Conservation (phyloP, 2,329 filamentous ascomycete species). For the Fusarium euwallaceae region DNA sequence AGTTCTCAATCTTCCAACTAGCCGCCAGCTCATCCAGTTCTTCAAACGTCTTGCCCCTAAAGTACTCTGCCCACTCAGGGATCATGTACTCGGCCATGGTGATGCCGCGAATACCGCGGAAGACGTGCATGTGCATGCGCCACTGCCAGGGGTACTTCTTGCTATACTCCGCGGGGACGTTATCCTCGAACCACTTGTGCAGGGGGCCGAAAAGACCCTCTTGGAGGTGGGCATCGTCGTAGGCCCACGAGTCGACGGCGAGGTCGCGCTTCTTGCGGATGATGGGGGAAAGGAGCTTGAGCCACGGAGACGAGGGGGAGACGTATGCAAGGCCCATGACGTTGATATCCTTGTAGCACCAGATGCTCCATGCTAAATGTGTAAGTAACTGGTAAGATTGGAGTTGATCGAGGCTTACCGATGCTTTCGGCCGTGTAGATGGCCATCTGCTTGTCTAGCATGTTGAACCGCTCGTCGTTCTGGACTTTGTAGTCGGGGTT, state of each 20-base stretch:
- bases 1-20: constrained; percentile 67
- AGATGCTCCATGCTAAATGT: constrained; percentile 66
- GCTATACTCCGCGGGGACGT: constrained; percentile 58
- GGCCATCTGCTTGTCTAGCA: constrained; percentile 56
- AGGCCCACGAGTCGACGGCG: constrained; percentile 68
- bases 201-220: constrained; percentile 55
- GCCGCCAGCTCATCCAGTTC: constrained; percentile 67
- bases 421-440: constrained; percentile 50
- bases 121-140: constrained; percentile 63
- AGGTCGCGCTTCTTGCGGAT: constrained; percentile 66
- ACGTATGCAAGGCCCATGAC: constrained; percentile 67
- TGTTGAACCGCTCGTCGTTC: constrained; percentile 54
- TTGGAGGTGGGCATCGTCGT: constrained; percentile 48
- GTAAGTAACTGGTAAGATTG: not conserved
- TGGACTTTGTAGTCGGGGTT: constrained; percentile 44
- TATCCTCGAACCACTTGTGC: constrained; percentile 58
- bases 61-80: constrained; percentile 68
- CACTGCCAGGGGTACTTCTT: constrained; percentile 63
- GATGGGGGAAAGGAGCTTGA: constrained; percentile 63
- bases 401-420: not conserved
- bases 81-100: constrained; percentile 62
- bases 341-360: constrained; percentile 69
- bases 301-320: constrained; percentile 60
- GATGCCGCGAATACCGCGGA: constrained; percentile 56
- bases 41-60: constrained; percentile 61